Evolutionary conservation across 495 filamentous ascomycete genomes (phyloP).

Genomic region (Tuber brumale): DNA sequence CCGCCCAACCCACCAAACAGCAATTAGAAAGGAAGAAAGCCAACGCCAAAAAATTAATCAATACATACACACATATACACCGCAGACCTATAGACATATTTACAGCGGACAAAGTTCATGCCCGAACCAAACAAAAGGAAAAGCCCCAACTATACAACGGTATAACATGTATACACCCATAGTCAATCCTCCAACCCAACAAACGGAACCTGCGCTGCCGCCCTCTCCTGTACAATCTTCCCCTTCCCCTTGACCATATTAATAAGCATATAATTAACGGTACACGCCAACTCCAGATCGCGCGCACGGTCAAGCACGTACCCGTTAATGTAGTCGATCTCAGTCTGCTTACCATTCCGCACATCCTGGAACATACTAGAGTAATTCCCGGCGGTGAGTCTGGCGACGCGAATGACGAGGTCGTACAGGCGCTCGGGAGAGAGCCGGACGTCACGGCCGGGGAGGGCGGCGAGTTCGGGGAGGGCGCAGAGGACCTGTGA

Average conservation of each 20-base stretch:
- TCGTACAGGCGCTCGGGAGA: constrained; percentile 52
- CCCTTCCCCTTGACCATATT: constrained; percentile 55
- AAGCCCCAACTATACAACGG: constrained; percentile 4
- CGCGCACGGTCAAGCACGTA: constrained; percentile 65
- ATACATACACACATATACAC: not conserved
- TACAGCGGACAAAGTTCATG: constrained; percentile 2
- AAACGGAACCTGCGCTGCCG: constrained; percentile 42
- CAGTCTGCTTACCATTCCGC: constrained; percentile 55
- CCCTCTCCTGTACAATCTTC: constrained; percentile 45
- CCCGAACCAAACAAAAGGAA: not conserved
- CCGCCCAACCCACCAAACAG: not conserved
- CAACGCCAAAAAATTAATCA: not conserved
- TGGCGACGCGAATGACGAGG: constrained; percentile 52
- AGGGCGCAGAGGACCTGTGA: constrained; percentile 56
- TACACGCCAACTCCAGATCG: constrained; percentile 59
- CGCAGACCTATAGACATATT: constrained; percentile 4
- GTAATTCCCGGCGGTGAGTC: constrained; percentile 59
- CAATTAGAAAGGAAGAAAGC: not conserved
- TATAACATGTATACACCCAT: not conserved
- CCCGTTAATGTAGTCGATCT: constrained; percentile 80
- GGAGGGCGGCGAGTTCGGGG: constrained; percentile 61
- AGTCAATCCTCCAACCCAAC: constrained; percentile 24
- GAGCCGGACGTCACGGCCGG: constrained; percentile 54
- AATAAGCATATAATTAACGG: constrained; percentile 62
- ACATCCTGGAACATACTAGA: constrained; percentile 82